A percentile compares a stretch with the other conserved stretches of the same genome.
phyloP scores from a whole-genome alignment of 169 alveolate genomes.

The Eimeria zaria region DNA sequence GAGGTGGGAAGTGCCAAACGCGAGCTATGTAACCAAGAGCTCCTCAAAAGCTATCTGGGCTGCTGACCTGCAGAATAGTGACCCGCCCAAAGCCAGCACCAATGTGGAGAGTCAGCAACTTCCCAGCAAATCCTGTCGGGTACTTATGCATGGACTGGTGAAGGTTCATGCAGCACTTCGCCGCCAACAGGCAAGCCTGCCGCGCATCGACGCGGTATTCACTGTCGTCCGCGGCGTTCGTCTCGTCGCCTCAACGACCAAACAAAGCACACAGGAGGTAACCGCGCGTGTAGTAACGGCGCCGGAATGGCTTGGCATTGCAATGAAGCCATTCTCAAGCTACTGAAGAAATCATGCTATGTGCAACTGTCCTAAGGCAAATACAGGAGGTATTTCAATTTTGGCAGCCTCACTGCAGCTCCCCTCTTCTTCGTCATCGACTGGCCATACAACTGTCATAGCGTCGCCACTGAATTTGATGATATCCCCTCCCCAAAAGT shows the following conservation, averaged over 20 bases:
- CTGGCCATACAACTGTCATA: slow-evolving; percentile 93
- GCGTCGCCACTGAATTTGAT: slow-evolving; percentile 94
- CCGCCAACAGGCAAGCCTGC: slow-evolving; percentile 86
- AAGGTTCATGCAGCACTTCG: slow-evolving; percentile 90
- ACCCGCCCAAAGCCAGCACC: slow-evolving; percentile 91
- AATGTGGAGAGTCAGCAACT: slow-evolving; percentile 88
- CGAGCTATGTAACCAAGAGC: background rate
- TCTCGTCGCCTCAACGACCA: background rate
- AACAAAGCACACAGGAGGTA: background rate
- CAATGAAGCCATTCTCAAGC: background rate
- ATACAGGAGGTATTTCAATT: background rate
- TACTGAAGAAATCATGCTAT: background rate
- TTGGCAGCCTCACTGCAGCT: slow-evolving; percentile 2
- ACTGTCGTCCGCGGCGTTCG: slow-evolving; percentile 44
- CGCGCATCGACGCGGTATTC: slow-evolving; percentile 79
- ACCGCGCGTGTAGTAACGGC: background rate
- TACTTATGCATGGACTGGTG: slow-evolving; percentile 88
- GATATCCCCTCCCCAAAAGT: slow-evolving; percentile 92
- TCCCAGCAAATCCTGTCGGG: slow-evolving; percentile 88
- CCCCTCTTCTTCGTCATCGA: slow-evolving; percentile 87
- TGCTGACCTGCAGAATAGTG: slow-evolving; percentile 89
- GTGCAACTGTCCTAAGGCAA: background rate
- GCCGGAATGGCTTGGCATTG: background rate
- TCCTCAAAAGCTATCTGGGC: background rate
- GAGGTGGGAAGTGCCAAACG: too few relatives aligned